Evolutionary conservation across 768 basidiomycete species (phyloP).

Genomic region (Tricholoma hemisulphureum): DNA sequence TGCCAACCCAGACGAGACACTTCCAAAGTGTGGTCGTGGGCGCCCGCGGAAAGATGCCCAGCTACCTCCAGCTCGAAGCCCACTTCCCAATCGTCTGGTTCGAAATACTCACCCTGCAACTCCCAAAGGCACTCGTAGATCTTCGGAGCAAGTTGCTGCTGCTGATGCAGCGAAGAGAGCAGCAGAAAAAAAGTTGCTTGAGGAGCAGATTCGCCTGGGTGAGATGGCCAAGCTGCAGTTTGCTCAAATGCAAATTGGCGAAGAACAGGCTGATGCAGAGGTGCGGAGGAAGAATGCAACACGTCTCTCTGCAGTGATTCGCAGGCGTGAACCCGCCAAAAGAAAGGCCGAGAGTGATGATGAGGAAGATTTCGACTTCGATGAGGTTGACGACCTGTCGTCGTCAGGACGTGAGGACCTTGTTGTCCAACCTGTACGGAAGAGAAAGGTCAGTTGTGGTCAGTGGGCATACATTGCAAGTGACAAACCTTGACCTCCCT

Average conservation of each 20-base stretch:
- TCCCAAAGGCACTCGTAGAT: too few species aligned
- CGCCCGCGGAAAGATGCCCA: background rate
- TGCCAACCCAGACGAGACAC: slow-evolving; percentile 3
- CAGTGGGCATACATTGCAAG: too few species aligned
- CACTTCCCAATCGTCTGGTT: slow-evolving; percentile 12
- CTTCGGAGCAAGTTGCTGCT: slow-evolving; percentile 8
- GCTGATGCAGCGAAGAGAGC: background rate
- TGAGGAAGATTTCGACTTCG: background rate
- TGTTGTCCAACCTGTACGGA: background rate
- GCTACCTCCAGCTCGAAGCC: slow-evolving; percentile 2
- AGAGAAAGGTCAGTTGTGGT: background rate
- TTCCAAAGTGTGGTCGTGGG: background rate
- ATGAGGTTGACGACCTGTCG: background rate
- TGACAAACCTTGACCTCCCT: too few species aligned
- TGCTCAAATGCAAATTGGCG: background rate
- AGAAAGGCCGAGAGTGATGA: background rate
- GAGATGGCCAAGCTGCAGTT: too few species aligned
- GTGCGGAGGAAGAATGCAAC: background rate
- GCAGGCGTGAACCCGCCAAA: background rate
- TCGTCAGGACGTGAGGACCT: background rate
- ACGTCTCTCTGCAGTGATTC: background rate
- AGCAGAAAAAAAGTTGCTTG: too few species aligned
- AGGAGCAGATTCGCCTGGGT: too few species aligned
- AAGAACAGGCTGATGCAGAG: background rate
- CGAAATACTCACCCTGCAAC: too few species aligned